Base-by-base conservation (phyloP, 139 green algal genomes). In the Tetradesmus obliquus region DNA sequence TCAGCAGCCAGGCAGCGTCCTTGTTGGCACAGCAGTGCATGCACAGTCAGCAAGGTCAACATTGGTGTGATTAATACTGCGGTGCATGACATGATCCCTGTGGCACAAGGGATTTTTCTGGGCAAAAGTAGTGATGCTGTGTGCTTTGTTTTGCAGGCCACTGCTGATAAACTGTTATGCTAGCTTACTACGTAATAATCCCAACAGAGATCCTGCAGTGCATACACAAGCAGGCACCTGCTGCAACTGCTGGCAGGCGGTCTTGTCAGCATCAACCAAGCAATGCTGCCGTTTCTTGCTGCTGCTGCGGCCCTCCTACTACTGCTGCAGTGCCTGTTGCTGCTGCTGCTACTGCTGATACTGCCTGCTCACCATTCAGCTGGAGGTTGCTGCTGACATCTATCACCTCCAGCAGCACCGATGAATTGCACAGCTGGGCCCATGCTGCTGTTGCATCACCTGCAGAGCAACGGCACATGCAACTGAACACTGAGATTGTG, bases 1-100 rank as follows among this genome's bases (percentile, higher is more conserved):
- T n/a, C 45, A 89, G 17, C 85, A 89, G 6, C n/a, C 45, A 45
- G 85, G 85, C 24, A 88, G 20, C 4, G 84, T 55, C n/a, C 84
- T 58, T 88, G 32, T 45, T 45, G 32, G 32, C 0, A 72, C 10
- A 72, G 10, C 12, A 72, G 62, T 45, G 32, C 32, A 45, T 45
- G 32, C n/a, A n/a, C n/a, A n/a, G n/a, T n/a, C n/a, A n/a, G n/a
- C n/a, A n/a, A n/a, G n/a, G n/a, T n/a, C n/a, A n/a, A n/a, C n/a
- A n/a, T n/a, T n/a, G n/a, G n/a, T n/a, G n/a, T n/a, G n/a, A n/a
- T n/a, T n/a, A n/a, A n/a, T 45, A 45, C 32, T 45, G 32, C 32
- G 0, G 0, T 45, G 0, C 32, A 45, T 45, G 0, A 45, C 32
- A 45, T 45, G 32, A 45, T 45, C 32, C 0, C 32, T 45, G 32